Conservation (phyloP, 208 protist genomes). For the Wallacemonas sp. region DNA sequence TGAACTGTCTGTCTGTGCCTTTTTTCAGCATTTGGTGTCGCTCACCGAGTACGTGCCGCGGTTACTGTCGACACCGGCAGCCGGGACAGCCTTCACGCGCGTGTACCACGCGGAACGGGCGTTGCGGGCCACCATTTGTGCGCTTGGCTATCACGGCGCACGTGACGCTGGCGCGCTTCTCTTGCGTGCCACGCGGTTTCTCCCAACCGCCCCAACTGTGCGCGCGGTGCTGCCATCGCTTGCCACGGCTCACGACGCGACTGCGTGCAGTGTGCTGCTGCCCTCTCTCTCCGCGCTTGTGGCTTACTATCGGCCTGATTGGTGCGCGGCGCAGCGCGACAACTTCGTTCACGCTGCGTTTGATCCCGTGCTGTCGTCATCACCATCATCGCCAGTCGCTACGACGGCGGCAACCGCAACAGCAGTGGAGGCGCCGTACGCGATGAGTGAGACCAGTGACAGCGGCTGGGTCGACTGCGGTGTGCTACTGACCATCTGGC, state of each 20-base stretch:
- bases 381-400: too few relatives aligned
- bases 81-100: too few relatives aligned
- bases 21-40: conserved; percentile 1
- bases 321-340: neutral
- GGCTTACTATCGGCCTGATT: neutral
- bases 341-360: neutral
- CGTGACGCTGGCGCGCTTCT: neutral
- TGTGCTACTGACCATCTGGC: neutral
- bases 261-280: conserved; percentile 1
- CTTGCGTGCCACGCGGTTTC: neutral
- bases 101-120: neutral
- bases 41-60: neutral
- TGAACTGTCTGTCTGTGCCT: neutral
- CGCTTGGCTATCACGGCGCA: neutral
- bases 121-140: conserved; percentile 3
- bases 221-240: neutral
- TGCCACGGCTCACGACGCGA: neutral
- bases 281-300: neutral
- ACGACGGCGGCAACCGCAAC: neutral
- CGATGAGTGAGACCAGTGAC: neutral
- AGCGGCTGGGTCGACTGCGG: neutral
- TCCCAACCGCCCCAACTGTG: neutral
- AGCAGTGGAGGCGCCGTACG: too few relatives aligned
- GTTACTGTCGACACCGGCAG: neutral
- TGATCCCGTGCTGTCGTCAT: neutral